Conservation (phyloP, 768 basidiomycete species). For the Suillus brevipes region DNA sequence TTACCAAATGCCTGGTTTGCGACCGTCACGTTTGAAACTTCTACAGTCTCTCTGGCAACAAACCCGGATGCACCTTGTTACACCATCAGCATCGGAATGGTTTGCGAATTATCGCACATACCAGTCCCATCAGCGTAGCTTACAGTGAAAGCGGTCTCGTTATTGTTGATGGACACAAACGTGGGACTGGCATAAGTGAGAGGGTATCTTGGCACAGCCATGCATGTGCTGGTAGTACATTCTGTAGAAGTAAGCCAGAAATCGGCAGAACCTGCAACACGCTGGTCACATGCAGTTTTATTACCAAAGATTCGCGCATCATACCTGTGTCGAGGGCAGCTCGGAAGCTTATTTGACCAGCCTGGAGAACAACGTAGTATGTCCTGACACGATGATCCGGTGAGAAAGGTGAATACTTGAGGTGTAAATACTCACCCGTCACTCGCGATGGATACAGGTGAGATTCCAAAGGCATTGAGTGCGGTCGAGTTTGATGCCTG, state of each 20-base stretch:
- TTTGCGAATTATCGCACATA: conserved; percentile 35
- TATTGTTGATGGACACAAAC: conserved; percentile 60
- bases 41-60: conserved; percentile 64
- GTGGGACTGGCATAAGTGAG: conserved; percentile 65
- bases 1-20: conserved; percentile 68
- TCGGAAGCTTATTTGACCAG: conserved; percentile 65
- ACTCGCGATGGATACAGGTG: conserved; percentile 43
- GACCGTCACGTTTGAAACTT: conserved; percentile 59
- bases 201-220: conserved; percentile 66
- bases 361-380: conserved; percentile 61
- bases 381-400: conserved; percentile 44
- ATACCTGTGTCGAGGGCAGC: conserved; percentile 76
- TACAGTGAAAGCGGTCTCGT: conserved; percentile 57
- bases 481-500: conserved; percentile 15
- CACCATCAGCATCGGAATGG: conserved; percentile 4
- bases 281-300: not conserved
- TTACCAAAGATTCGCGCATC: conserved; percentile 24
- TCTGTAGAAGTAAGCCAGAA: conserved; percentile 69
- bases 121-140: conserved; percentile 71
- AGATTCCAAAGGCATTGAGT: conserved; percentile 41
- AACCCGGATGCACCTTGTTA: conserved; percentile 64
- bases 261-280: conserved; percentile 38
- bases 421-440: conserved; percentile 41
- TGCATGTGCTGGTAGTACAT: conserved; percentile 58
- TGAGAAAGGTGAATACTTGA: conserved; percentile 7